Conservation (phyloP, 176 grass and related monocot genomes). For the Musa schizocarpa region DNA sequence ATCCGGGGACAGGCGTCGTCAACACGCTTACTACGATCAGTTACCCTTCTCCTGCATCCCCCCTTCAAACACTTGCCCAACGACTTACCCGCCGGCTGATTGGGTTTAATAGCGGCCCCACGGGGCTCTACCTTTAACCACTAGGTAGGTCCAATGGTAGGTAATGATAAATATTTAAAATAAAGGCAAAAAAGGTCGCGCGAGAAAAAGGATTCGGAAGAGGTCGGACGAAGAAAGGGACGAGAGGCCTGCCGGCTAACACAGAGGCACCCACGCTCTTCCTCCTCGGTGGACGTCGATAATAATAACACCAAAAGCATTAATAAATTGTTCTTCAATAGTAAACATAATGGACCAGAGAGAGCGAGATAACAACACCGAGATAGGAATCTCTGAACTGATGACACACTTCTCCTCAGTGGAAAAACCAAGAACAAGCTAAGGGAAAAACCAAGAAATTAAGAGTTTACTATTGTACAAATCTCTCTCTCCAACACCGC, state of each 20-base stretch:
- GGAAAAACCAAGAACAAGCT: too few relatives aligned
- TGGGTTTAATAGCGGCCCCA: too few relatives aligned
- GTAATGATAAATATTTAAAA: neutral
- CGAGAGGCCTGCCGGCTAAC: neutral
- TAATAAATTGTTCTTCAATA: too few relatives aligned
- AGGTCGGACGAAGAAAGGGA: neutral
- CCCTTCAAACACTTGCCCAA: too few relatives aligned
- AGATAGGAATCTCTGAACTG: neutral
- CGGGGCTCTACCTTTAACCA: too few relatives aligned
- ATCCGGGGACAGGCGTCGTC: neutral
- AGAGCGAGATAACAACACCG: neutral
- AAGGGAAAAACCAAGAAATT: too few relatives aligned
- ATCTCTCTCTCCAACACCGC: neutral
- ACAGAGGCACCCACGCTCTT: neutral
- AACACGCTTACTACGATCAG: neutral
- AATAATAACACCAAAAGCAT: too few relatives aligned
- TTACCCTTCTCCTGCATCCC: too few relatives aligned
- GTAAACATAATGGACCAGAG: neutral
- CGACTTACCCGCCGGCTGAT: too few relatives aligned
- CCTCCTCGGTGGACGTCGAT: neutral
- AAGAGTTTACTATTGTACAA: neutral
- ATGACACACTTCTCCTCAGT: neutral
- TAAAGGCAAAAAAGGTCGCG: neutral
- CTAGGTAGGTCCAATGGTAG: too few relatives aligned
- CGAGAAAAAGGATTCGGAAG: neutral